Evolutionary conservation across 192 early-diverging fungal genomes (phyloP).

Genomic region (Coemansia sp.): DNA sequence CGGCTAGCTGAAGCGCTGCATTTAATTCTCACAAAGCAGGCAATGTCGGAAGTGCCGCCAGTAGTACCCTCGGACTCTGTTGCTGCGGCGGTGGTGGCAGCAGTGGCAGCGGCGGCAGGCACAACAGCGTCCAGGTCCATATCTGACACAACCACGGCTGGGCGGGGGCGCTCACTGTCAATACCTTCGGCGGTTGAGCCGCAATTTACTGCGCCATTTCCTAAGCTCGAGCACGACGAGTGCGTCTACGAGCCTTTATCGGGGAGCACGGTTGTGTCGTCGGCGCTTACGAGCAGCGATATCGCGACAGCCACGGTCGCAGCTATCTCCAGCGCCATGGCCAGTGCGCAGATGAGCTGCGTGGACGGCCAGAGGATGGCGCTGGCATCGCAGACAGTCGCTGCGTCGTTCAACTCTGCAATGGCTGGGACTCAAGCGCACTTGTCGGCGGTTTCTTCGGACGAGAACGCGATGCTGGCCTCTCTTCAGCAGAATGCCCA

Average conservation of each 20-base stretch:
- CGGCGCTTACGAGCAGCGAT: slow-evolving; percentile 2
- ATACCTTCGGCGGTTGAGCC: not conserved
- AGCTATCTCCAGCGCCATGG: slow-evolving; percentile 26
- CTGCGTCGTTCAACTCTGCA: not conserved
- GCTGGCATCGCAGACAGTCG: slow-evolving; percentile 5
- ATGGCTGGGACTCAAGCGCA: not conserved
- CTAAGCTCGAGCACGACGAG: slow-evolving; percentile 14
- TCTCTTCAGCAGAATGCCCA: slow-evolving; percentile 24
- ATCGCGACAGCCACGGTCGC: slow-evolving; percentile 19
- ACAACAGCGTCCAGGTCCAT: not conserved
- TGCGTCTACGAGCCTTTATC: not conserved
- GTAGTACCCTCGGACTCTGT: slow-evolving; percentile 9
- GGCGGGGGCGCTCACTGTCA: no score
- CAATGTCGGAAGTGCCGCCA: slow-evolving; percentile 11
- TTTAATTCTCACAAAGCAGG: not conserved
- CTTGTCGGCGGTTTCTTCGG: not conserved
- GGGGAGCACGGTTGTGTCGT: not conserved
- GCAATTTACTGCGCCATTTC: slow-evolving; percentile 17
- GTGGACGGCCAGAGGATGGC: not conserved
- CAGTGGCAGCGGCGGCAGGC: slow-evolving; percentile 1
- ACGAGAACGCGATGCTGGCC: slow-evolving; percentile 8
- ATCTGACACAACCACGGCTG: not conserved
- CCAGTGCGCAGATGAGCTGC: slow-evolving; percentile 7
- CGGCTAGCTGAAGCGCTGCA: not conserved
- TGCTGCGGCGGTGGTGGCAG: slow-evolving; percentile 12